A percentile compares a stretch with the other conserved stretches of the same genome.
Conservation (phyloP, 164 flowering plant genomes). For the Annona cherimola region DNA sequence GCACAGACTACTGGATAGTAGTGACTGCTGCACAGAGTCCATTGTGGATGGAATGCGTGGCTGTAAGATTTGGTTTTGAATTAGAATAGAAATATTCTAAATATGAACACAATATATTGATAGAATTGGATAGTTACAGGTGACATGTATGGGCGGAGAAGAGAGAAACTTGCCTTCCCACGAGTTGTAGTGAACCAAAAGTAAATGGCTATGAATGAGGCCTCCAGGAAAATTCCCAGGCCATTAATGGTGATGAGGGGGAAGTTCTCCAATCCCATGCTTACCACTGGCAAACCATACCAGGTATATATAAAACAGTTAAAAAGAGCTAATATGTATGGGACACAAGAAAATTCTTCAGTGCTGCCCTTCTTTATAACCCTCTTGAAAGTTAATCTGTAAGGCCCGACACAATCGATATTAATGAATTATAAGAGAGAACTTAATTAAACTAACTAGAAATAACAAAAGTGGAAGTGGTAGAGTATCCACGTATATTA, state of each 20-base stretch:
- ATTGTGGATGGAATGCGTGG: too few species aligned
- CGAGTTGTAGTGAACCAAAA: slow-evolving; percentile 41
- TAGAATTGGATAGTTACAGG: background rate
- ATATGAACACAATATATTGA: too few species aligned
- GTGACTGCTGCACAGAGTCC: too few species aligned
- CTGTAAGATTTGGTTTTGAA: too few species aligned
- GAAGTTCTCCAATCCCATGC: slow-evolving; percentile 66
- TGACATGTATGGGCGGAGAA: background rate
- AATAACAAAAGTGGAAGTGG: background rate
- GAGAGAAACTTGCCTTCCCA: slow-evolving; percentile 39
- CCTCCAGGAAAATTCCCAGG: slow-evolving; percentile 50
- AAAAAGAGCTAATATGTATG: slow-evolving; percentile 50
- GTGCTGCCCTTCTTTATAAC: slow-evolving; percentile 59
- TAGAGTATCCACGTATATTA: slow-evolving; percentile 8
- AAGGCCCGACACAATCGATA: background rate
- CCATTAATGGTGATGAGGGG: slow-evolving; percentile 61
- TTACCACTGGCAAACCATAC: slow-evolving; percentile 76
- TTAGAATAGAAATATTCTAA: too few species aligned
- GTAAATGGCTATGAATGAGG: slow-evolving; percentile 54
- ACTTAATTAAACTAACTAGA: background rate
- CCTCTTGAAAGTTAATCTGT: slow-evolving; percentile 58
- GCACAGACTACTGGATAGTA: too few species aligned
- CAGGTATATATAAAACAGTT: slow-evolving; percentile 67
- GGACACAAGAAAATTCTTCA: slow-evolving; percentile 62
- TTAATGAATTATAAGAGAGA: background rate